Evolutionary conservation across 192 early-diverging fungal genomes (phyloP).

Genomic region (Phycomyces nitens): DNA sequence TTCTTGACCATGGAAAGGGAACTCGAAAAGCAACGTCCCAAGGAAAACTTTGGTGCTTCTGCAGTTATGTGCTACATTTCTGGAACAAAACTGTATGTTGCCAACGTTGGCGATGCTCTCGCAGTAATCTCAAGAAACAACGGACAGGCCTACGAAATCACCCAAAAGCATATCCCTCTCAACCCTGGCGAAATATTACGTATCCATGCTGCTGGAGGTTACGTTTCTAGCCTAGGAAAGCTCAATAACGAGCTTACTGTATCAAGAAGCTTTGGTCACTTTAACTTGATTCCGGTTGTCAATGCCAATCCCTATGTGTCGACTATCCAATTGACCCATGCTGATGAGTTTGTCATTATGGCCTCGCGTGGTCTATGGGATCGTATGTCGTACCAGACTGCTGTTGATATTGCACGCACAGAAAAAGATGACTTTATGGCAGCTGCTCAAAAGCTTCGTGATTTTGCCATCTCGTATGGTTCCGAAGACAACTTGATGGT

Average conservation of each 20-base stretch:
- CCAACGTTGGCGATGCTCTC: conserved; percentile 82
- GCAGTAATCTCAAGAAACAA: conserved; percentile 71
- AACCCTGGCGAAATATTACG: conserved; percentile 66
- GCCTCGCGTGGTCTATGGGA: conserved; percentile 76
- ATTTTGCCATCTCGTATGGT: conserved; percentile 81
- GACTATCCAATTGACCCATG: conserved; percentile 67
- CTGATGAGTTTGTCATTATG: conserved; percentile 79
- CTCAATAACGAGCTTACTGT: conserved; percentile 75
- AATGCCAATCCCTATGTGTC: conserved; percentile 83
- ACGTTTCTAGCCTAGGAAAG: conserved; percentile 68
- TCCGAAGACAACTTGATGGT: conserved; percentile 78
- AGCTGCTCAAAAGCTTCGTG: conserved; percentile 77
- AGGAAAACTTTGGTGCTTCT: conserved; percentile 60
- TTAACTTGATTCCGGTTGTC: conserved; percentile 73
- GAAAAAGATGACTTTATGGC: conserved; percentile 72
- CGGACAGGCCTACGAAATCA: conserved; percentile 63
- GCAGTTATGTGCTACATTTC: conserved; percentile 78
- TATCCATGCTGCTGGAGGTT: conserved; percentile 78
- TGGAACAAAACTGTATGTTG: conserved; percentile 74
- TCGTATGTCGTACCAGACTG: conserved; percentile 71
- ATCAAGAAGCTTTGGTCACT: conserved; percentile 85
- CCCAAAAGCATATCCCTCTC: conserved; percentile 69
- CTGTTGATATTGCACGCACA: conserved; percentile 81
- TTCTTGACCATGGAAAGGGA: conserved; percentile 84
- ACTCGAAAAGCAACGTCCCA: conserved; percentile 61